Evolutionary conservation across 1,284 basidiomycete species (phyloP).

Genomic region (Sphagnurus paluster): DNA sequence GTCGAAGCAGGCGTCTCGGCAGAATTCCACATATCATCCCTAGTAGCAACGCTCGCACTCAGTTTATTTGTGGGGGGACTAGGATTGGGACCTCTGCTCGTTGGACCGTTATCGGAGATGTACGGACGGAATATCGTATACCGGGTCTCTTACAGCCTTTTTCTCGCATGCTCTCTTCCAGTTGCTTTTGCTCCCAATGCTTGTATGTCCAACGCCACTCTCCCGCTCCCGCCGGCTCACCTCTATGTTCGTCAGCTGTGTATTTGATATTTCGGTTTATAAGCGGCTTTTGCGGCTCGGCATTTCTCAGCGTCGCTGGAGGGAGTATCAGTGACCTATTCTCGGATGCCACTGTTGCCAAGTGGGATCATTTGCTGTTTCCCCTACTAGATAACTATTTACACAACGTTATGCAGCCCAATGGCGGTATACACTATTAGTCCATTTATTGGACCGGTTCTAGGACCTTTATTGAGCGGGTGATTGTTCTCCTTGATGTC

Average conservation of each 20-base stretch:
- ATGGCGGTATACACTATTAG: conserved; percentile 76
- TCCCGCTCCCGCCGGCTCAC: too few relatives aligned
- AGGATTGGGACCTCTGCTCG: conserved; percentile 49
- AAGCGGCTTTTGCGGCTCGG: conserved; percentile 67
- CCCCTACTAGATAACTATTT: conserved; percentile 20
- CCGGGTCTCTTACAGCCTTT: conserved; percentile 46
- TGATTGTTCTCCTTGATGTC: conserved; percentile 27
- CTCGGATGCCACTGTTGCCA: conserved; percentile 59
- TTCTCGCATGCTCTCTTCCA: conserved; percentile 59
- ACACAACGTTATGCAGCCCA: conserved; percentile 49
- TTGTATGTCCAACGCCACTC: conserved; percentile 31
- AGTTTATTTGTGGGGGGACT: conserved; percentile 64
- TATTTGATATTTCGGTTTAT: conserved; percentile 72
- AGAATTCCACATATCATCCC: conserved; percentile 60
- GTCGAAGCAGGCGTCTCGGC: conserved; percentile 61
- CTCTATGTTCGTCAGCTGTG: conserved; percentile 34
- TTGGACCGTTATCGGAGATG: conserved; percentile 58
- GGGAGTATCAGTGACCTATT: conserved; percentile 81
- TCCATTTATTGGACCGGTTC: conserved; percentile 75
- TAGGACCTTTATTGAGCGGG: conserved; percentile 66
- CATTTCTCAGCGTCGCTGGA: conserved; percentile 81
- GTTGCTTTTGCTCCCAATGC: conserved; percentile 68
- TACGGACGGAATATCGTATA: conserved; percentile 60
- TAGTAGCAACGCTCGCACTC: conserved; percentile 70
- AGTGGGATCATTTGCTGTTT: conserved; percentile 40